Conservation (phyloP, 306 rosid genomes). For the Lathyrus oleraceus region DNA sequence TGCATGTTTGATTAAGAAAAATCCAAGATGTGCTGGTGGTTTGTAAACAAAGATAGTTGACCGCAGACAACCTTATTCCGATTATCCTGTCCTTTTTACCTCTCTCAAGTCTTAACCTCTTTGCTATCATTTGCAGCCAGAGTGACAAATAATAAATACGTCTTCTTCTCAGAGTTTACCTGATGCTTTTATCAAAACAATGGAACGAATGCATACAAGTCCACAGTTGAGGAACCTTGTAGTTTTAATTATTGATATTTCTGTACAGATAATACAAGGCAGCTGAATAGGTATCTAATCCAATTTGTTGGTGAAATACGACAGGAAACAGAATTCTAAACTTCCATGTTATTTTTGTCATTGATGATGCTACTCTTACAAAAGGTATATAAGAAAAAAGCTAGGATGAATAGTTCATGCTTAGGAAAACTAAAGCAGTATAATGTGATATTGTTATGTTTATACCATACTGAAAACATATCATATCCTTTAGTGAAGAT, state of each 20-base stretch:
- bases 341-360: conserved; percentile 4
- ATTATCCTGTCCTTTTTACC: not conserved
- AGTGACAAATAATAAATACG: conserved; percentile 24
- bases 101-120: conserved; percentile 8
- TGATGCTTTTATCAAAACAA: conserved; percentile 25
- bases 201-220: conserved; percentile 4
- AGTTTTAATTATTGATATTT: not conserved
- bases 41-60: conserved; percentile 6
- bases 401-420: conserved; percentile 10
- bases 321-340: conserved; percentile 20
- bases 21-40: not conserved
- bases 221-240: conserved; percentile 24
- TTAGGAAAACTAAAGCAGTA: conserved; percentile 15
- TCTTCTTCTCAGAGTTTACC: conserved; percentile 20
- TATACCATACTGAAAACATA: conserved; percentile 9
- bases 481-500: conserved; percentile 21
- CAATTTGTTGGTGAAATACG: conserved; percentile 26
- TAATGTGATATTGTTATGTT: not conserved
- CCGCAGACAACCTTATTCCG: not conserved
- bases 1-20: conserved; percentile 25
- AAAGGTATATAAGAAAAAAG: conserved; percentile 21
- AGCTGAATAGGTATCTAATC: conserved; percentile 10
- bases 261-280: conserved; percentile 23
- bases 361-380: conserved; percentile 4
- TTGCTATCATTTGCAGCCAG: conserved; percentile 40